phyloP scores from a whole-genome alignment of 192 early-diverging fungal genomes.

The Backusella sp. region DNA sequence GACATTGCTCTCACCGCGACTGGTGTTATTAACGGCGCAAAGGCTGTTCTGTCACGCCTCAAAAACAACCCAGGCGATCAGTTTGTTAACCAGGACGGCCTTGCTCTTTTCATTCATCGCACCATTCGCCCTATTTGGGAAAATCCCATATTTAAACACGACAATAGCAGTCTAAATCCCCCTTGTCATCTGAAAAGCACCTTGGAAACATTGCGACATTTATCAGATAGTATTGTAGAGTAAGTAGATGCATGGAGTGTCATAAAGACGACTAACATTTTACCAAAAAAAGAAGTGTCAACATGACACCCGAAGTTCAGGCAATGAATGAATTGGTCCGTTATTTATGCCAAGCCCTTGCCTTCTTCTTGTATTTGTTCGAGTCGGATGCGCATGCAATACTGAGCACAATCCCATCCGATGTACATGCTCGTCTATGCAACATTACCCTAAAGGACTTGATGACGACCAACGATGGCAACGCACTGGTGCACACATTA shows the following conservation, averaged over 20 bases:
- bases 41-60: not conserved
- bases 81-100: slow-evolving; percentile 1
- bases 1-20: not conserved
- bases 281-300: not conserved
- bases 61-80: not conserved
- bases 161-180: not conserved
- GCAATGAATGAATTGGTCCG: not conserved
- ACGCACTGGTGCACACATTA: not conserved
- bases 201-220: not conserved
- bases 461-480: not conserved
- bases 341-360: not conserved
- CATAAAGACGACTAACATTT: not conserved
- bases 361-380: slow-evolving; percentile 5
- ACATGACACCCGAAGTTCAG: not conserved
- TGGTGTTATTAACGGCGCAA: not conserved
- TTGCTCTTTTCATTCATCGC: slow-evolving; percentile 12
- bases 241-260: not conserved
- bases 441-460: not conserved
- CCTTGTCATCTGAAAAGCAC: not conserved
- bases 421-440: not conserved
- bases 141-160: not conserved
- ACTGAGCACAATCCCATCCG: not conserved
- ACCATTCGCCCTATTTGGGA: not conserved
- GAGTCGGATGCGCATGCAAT: not conserved
- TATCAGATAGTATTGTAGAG: not conserved